A percentile compares a stretch with the other conserved stretches of the same genome.
These are phyloP conservation scores for Mycena capillaripes DNA, from an alignment of 768 basidiomycete genomes.

Conservation along the genomic window DNA sequence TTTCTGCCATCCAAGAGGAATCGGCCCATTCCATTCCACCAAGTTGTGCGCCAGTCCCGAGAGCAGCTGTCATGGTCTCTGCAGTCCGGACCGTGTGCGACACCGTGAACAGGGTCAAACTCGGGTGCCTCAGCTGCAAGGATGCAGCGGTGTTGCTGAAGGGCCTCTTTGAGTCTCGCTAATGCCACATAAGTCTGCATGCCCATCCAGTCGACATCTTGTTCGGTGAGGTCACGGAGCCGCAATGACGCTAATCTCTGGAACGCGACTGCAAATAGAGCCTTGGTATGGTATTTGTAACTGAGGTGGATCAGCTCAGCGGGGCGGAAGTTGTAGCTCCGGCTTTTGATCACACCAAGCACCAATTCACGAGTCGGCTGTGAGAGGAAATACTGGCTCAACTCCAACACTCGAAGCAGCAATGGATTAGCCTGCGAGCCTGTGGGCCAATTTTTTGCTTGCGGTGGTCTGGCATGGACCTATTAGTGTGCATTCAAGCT, in stretches of 20 bases:
- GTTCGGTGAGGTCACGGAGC: not conserved
- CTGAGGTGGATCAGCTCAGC: not conserved
- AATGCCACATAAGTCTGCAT: not conserved
- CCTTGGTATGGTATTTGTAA: not conserved
- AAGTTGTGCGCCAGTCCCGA: constrained; percentile 37
- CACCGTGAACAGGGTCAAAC: not conserved
- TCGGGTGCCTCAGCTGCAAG: not conserved
- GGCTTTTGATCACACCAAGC: not conserved
- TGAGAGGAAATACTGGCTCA: not conserved
- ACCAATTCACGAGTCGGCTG: not conserved
- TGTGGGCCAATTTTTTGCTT: not conserved
- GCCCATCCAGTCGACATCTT: not conserved
- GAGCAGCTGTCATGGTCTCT: constrained; percentile 4
- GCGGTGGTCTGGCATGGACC: not conserved
- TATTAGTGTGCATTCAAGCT: not conserved
- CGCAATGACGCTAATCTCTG: not conserved
- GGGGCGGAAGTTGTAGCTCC: not conserved
- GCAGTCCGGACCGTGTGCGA: not conserved
- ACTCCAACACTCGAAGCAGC: not conserved
- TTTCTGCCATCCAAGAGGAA: constrained; percentile 39
- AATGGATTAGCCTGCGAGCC: not conserved
- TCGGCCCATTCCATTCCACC: constrained; percentile 41
- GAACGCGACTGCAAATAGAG: not conserved
- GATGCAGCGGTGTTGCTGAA: not conserved
- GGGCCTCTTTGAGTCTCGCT: not conserved